Evolutionary conservation across 768 basidiomycete genomes (phyloP), one percentile per base, ranked within the genome.

Genomic region (Lentinula sp.): DNA sequence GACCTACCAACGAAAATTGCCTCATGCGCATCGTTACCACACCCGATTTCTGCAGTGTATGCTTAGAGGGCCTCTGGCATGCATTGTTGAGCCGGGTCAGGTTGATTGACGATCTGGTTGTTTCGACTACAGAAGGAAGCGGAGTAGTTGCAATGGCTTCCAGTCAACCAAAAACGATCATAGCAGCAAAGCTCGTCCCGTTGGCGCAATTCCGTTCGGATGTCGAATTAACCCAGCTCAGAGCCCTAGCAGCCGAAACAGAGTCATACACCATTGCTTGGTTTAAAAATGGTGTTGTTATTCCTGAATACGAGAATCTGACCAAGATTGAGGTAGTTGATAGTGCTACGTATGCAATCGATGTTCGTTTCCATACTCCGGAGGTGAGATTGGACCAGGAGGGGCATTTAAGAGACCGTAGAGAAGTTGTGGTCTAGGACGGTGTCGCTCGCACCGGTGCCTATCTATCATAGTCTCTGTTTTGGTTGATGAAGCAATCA

Each of bases 1-100:
- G 91, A n/a, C 91, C 91, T 3, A 92, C 90, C 2, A 89, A 91
- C 64, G 85, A 89, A 62, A 87, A 85, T 69, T 92, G 91, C 68
- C 82, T 92, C 51, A 92, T 93, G 91, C 88, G 91, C 45, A 74
- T 75, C 57, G 85, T 90, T 45, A 84, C 80, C 32, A 78, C 80
- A 0, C 85, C 88, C 59, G 82, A 87, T 67, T 88, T 92, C 69
- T 92, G 91, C 77, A 83, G 77, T 64, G 85, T 83, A 55, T 93
- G 91, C 67, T 66, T 81, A 13, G 91, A 92, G 64, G 88, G 81
- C 5, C 82, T 92, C 35, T 92, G 91, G 89, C 72, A 83, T 51
- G 76, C 83, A 16, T 81, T 91, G 21, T 77, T 91, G 7, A 70
- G 72, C 46, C 80, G 80, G 39, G 72, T 91, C 57, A 76, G 74